Base-by-base conservation (phyloP, 2,329 filamentous ascomycete species). In the Xylaria arbuscula region DNA sequence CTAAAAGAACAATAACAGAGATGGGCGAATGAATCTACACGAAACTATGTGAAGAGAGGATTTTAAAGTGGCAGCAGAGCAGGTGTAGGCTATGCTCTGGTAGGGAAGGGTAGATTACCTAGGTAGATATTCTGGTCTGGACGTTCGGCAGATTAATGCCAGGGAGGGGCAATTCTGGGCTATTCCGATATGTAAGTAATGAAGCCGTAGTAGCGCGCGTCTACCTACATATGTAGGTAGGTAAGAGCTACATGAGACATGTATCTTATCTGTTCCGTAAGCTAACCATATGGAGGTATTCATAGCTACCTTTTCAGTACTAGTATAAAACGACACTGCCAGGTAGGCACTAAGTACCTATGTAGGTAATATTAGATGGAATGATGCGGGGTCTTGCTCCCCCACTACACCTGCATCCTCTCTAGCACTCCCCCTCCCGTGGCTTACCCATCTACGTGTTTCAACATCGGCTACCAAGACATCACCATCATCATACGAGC, bases 361-460 rank as follows among this genome's bases (percentile, higher is more conserved):
- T 51, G 17, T 48, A 10, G n/a, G n/a, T n/a, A 28, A 28, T 28
- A 28, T 28, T 28, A 28, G 28, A 28, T 28, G 28, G 28, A 28
- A 22, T 28, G 45, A 42, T 67, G 64, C 64, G 64, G 64, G 64
- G 64, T 67, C 58, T 58, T 40, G 7, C 24, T 32, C 55, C 8
- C 8, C 9, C 40, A 55, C 50, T 15, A 17, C 63, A 15, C 56
- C 38, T 19, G 24, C 10, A 48, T 32, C 13, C 36, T 38, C 36
- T 22, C 32, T 24, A 40, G n/a, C 48, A 22, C 19, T 15, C 28
- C 36, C 22, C 22, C 38, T 24, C n/a, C 36, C 9, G n/a, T 45
- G 9, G 50, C 24, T 36, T 36, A 45, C 40, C 13, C 13, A 36
- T 36, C 17, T 22, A 22, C 45, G 47, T 61, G 34, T 61, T 36